Percentiles rank a stretch among this genome's conserved stretches.
These are phyloP conservation scores for Leccinum boreale DNA, from an alignment of 768 basidiomycete genomes.

Conservation along the genomic window DNA sequence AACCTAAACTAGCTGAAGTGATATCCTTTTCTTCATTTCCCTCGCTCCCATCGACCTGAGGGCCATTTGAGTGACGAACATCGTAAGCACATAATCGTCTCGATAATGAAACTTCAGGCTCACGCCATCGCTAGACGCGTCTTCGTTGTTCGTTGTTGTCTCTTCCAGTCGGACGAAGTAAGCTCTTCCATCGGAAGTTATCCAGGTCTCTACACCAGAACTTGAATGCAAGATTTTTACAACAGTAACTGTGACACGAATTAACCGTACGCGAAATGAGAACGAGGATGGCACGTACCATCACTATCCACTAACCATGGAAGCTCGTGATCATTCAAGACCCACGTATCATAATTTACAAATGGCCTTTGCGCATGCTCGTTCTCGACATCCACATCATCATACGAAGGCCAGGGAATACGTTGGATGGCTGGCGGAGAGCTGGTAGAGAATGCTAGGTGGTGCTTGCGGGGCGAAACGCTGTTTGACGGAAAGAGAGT, in stretches of 20 bases:
- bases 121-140: slow-evolving; percentile 50
- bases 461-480: slow-evolving; percentile 68
- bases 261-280: neutral
- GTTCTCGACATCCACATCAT: slow-evolving; percentile 37
- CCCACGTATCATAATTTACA: slow-evolving; percentile 67
- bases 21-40: slow-evolving; percentile 5
- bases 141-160: slow-evolving; percentile 33
- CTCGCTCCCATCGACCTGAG: slow-evolving; percentile 1
- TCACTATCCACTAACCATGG: slow-evolving; percentile 74
- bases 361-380: slow-evolving; percentile 32
- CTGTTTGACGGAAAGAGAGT: slow-evolving; percentile 34
- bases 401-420: slow-evolving; percentile 75
- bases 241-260: slow-evolving; percentile 52
- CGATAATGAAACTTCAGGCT: slow-evolving; percentile 9
- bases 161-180: slow-evolving; percentile 69
- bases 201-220: slow-evolving; percentile 73
- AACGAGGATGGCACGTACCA: slow-evolving; percentile 41
- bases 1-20: slow-evolving; percentile 2
- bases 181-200: slow-evolving; percentile 79
- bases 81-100: slow-evolving; percentile 2
- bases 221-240: slow-evolving; percentile 54
- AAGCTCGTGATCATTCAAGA: slow-evolving; percentile 60
- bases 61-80: slow-evolving; percentile 7
- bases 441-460: slow-evolving; percentile 71
- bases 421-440: slow-evolving; percentile 76